Evolutionary conservation across 106 monocot species (phyloP).

Genomic region (Dendrobium chrysotoxum): DNA sequence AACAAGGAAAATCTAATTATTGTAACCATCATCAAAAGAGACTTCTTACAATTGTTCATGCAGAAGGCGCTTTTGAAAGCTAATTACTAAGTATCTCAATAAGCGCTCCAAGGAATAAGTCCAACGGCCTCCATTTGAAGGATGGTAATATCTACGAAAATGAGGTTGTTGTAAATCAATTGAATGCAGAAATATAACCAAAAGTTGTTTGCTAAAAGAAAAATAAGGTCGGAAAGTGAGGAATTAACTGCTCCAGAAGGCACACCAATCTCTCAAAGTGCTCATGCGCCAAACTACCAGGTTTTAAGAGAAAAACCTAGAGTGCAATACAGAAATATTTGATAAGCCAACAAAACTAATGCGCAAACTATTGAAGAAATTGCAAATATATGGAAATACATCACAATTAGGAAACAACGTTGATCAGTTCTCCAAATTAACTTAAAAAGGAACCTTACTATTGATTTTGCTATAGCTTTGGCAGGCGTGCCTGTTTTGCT

Average conservation of each 20-base stretch:
- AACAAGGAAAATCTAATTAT: neutral
- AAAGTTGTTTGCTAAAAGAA: neutral
- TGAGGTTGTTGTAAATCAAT: slow-evolving; percentile 5
- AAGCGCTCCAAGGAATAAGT: slow-evolving; percentile 85
- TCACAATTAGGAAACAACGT: neutral
- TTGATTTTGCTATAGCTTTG: slow-evolving; percentile 84
- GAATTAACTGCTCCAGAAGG: slow-evolving; percentile 84
- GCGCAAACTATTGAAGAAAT: neutral
- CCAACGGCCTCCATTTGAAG: slow-evolving; percentile 98
- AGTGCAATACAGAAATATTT: slow-evolving; percentile 14
- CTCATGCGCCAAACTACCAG: slow-evolving; percentile 52
- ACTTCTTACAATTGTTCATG: slow-evolving; percentile 70
- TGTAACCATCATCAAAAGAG: slow-evolving; percentile 8
- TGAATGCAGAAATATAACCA: neutral
- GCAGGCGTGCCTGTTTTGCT: slow-evolving; percentile 63
- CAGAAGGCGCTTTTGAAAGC: slow-evolving; percentile 77
- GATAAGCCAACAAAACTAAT: neutral
- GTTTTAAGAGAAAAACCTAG: slow-evolving; percentile 86
- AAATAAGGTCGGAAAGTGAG: slow-evolving; percentile 1
- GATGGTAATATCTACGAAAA: slow-evolving; percentile 81
- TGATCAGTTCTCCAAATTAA: neutral
- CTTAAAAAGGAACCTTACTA: slow-evolving; percentile 44
- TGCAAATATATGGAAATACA: neutral
- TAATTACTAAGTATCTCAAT: slow-evolving; percentile 67
- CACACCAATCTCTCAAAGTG: slow-evolving; percentile 78